Conservation (phyloP, 2,329 filamentous ascomycete species). For the Ceratocystiopsis brevicomis region DNA sequence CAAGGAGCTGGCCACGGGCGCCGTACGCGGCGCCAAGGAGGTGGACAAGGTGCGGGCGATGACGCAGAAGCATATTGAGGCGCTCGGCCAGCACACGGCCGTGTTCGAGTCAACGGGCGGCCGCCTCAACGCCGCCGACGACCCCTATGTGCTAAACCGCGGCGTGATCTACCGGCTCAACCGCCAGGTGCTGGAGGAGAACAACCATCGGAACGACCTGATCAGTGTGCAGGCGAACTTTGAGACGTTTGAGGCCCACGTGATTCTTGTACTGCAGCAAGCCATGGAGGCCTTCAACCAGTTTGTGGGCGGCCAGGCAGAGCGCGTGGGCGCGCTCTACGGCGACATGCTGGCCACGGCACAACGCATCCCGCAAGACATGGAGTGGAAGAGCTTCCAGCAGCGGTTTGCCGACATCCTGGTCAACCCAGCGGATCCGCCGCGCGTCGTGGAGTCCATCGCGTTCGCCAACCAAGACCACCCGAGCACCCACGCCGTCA, state of each 20-base stretch:
- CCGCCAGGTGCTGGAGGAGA: conserved; percentile 87
- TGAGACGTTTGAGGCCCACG: conserved; percentile 66
- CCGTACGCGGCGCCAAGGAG: conserved; percentile 68
- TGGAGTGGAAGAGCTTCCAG: conserved; percentile 81
- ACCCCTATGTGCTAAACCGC: conserved; percentile 75
- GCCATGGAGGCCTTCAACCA: conserved; percentile 70
- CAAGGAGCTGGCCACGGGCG: conserved; percentile 71
- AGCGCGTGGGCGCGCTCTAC: conserved; percentile 68
- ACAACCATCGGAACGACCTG: conserved; percentile 85
- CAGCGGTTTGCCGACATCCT: conserved; percentile 52
- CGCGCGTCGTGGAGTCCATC: conserved; percentile 55
- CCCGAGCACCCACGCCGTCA: conserved; percentile 55
- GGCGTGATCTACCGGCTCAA: conserved; percentile 68
- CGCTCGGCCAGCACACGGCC: conserved; percentile 72
- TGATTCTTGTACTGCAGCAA: conserved; percentile 66
- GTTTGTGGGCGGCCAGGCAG: conserved; percentile 59
- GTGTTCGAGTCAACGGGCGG: conserved; percentile 58
- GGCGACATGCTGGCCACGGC: conserved; percentile 61
- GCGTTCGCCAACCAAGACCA: conserved; percentile 83
- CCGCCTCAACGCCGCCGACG: conserved; percentile 50
- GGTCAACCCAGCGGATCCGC: conserved; percentile 56
- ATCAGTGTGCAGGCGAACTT: conserved; percentile 86
- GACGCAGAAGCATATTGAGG: conserved; percentile 92
- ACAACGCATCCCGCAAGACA: conserved; percentile 63
- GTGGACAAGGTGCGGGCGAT: conserved; percentile 72